phyloP scores from a whole-genome alignment of 2,329 filamentous ascomycete species.

The Cercospora zeina region DNA sequence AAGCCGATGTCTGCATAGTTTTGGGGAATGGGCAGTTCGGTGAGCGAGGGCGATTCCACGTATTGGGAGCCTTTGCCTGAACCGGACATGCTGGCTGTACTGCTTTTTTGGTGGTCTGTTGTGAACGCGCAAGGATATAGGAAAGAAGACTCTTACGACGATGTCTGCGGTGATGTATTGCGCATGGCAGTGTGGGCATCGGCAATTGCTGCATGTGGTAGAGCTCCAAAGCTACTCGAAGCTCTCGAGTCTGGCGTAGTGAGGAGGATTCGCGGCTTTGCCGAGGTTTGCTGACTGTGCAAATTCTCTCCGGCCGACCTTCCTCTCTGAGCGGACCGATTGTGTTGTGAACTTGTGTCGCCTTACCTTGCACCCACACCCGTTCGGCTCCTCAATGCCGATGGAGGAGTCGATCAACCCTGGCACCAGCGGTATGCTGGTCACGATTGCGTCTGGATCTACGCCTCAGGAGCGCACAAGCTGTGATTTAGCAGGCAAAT shows the following conservation, averaged over 20 bases:
- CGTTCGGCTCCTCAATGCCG: constrained; percentile 16
- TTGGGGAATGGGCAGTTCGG: constrained; percentile 27
- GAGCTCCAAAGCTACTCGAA: constrained; percentile 17
- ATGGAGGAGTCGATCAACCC: background rate
- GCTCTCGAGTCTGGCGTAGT: constrained; percentile 12
- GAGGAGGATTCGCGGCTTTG: constrained; percentile 9
- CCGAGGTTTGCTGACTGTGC: constrained; percentile 3
- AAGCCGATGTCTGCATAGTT: constrained; percentile 45
- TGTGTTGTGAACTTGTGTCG: background rate
- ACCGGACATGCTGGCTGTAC: constrained; percentile 6
- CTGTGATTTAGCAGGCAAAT: constrained; percentile 10
- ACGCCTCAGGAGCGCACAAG: constrained; percentile 3
- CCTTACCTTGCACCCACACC: background rate
- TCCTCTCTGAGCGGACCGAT: background rate
- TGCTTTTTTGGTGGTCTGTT: background rate
- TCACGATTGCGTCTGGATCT: constrained; percentile 11
- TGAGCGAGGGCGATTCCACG: constrained; percentile 26
- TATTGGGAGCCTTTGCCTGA: constrained; percentile 25
- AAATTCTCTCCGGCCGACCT: background rate
- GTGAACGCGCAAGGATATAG: background rate
- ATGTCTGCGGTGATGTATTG: background rate
- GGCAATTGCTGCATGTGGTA: constrained; percentile 23
- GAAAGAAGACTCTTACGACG: background rate
- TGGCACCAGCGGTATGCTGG: constrained; percentile 3
- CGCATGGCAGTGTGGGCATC: constrained; percentile 5